Evolutionary conservation across 2,329 filamentous ascomycete species (phyloP), one percentile per base, ranked within the genome.

Genomic region (Colletotrichum caudatum): DNA sequence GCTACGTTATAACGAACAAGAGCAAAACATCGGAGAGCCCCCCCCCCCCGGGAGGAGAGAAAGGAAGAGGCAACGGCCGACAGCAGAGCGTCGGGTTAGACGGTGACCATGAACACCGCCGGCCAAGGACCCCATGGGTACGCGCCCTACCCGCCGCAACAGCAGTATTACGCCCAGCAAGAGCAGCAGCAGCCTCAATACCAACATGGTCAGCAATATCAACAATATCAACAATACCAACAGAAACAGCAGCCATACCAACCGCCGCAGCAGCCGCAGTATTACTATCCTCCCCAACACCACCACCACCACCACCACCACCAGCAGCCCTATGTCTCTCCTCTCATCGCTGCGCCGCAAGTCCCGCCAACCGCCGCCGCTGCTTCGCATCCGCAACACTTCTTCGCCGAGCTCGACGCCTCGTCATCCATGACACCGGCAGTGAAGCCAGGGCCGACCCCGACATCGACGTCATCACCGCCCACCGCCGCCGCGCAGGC

Each of bases 361-460:
- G 14, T 16, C 33, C 33, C 33, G 16, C 51, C 51, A 20, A 3
- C 9, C 18, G 51, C 35, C 29, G 29, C 51, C 8, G 7, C 51
- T n/a, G n/a, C 59, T 11, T 59, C 59, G 23, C 56, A 37, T 1
- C 67, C 66, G 53, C 71, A 73, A 51, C 58, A 69, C 3, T 72
- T 70, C 59, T 53, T 74, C 53, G 73, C 72, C 64, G 73, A 74
- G 59, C 54, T 74, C 39, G 73, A 74, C 39, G 68, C 57, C 59
- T 56, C 71, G 35, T 46, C 48, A 8, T 5, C 35, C 65, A 37
- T 50, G 5, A n/a, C 23, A 6, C 16, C 41, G 4, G 35, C 39
- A 8, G 48, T 37, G 23, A 66, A 56, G 26, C 44, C 68, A 20
- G 50, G 64, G 35, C 68, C 51, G 35, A 63, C 64, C 23, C 60